Conservation (phyloP, 164 flowering plant species). For the Cinnamomum chago region DNA sequence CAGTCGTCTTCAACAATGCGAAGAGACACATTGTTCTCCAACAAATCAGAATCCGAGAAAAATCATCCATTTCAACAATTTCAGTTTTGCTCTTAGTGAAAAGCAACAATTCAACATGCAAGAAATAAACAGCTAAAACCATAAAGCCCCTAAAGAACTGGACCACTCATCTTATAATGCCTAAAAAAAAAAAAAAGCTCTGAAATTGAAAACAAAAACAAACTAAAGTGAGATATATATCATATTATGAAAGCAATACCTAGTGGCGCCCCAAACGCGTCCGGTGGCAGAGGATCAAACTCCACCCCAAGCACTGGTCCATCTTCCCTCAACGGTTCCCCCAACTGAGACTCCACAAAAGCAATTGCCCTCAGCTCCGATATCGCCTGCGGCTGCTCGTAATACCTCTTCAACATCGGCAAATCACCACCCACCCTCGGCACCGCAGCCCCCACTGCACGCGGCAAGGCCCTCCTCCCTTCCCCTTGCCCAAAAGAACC, state of each 20-base stretch:
- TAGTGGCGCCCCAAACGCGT: slow-evolving; percentile 80
- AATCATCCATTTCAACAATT: too few species aligned
- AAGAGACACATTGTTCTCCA: too few species aligned
- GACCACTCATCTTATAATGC: too few species aligned
- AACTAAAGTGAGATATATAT: too few species aligned
- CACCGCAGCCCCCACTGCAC: slow-evolving; percentile 32
- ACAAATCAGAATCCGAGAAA: too few species aligned
- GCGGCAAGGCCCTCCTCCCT: slow-evolving; percentile 26
- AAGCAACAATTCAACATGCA: too few species aligned
- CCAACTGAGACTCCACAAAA: slow-evolving; percentile 83
- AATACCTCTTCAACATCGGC: slow-evolving; percentile 45
- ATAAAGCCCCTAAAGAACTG: too few species aligned
- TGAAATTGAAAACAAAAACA: neutral
- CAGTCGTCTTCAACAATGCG: too few species aligned
- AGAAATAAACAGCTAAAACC: too few species aligned
- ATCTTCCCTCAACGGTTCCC: slow-evolving; percentile 74
- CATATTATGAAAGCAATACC: slow-evolving; percentile 30
- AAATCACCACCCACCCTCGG: slow-evolving; percentile 40
- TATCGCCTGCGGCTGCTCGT: slow-evolving; percentile 50
- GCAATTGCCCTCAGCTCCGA: slow-evolving; percentile 65
- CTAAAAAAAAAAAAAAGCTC: neutral
- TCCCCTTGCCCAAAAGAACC: slow-evolving; percentile 40
- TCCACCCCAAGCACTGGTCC: slow-evolving; percentile 94
- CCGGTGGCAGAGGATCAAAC: slow-evolving; percentile 91
- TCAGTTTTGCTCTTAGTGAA: too few species aligned